Evolutionary conservation across 2,329 filamentous ascomycete species (phyloP).

Genomic region (Elsinoe australis): DNA sequence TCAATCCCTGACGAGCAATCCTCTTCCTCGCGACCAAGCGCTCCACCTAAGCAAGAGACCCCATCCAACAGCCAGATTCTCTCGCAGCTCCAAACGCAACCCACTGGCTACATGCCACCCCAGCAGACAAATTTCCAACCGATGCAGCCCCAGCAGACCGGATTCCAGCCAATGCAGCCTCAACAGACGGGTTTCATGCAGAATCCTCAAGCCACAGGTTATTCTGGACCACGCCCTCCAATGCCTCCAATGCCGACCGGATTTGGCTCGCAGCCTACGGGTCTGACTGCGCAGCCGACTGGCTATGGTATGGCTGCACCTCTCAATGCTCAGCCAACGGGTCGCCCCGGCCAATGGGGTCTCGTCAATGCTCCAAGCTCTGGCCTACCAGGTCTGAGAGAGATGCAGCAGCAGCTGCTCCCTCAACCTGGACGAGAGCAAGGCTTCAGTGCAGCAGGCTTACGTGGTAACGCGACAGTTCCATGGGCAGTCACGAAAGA

Average conservation of each 20-base stretch:
- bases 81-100: slow-evolving; percentile 48
- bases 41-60: slow-evolving; percentile 55
- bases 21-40: slow-evolving; percentile 32
- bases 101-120: slow-evolving; percentile 47
- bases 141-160: slow-evolving; percentile 50
- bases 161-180: slow-evolving; percentile 44
- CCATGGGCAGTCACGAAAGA: slow-evolving; percentile 99
- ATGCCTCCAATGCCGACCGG: slow-evolving; percentile 75
- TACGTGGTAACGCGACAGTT: slow-evolving; percentile 89
- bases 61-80: slow-evolving; percentile 59
- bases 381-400: slow-evolving; percentile 88
- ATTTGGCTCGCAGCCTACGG: slow-evolving; percentile 48
- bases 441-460: slow-evolving; percentile 75
- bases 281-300: slow-evolving; percentile 53
- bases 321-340: slow-evolving; percentile 89
- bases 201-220: slow-evolving; percentile 64
- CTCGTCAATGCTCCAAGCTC: slow-evolving; percentile 87
- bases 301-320: slow-evolving; percentile 53
- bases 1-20: slow-evolving; percentile 66
- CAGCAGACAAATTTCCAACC: slow-evolving; percentile 43
- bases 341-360: slow-evolving; percentile 92
- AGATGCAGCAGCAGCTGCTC: slow-evolving; percentile 91
- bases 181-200: slow-evolving; percentile 52
- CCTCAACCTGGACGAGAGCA: slow-evolving; percentile 86
- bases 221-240: slow-evolving; percentile 69